A percentile compares a stretch with the other conserved stretches of the same genome.
These are phyloP conservation scores for Cadophora sp. DNA, from an alignment of 2,329 filamentous ascomycete genomes.

Conservation along the genomic window DNA sequence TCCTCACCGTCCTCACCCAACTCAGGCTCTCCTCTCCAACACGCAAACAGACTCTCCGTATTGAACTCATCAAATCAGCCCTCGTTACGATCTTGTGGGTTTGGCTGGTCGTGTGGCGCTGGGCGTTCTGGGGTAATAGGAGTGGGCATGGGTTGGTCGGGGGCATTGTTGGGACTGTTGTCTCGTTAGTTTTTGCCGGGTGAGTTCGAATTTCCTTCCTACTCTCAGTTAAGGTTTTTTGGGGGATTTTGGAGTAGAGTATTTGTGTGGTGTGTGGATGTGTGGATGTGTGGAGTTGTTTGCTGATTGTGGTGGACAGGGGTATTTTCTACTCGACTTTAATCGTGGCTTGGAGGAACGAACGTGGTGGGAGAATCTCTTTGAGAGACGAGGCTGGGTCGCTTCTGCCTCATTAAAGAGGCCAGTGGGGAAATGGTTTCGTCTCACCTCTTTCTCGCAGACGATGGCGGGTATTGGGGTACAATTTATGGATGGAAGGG, in stretches of 20 bases:
- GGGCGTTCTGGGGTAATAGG: background rate
- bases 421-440: no score
- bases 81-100: constrained; percentile 8
- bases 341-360: constrained; percentile 8
- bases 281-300: background rate
- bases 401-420: constrained; percentile 6
- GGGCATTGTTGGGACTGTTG: constrained; percentile 4
- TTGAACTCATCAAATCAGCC: constrained; percentile 10
- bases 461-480: no score
- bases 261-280: no score
- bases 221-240: background rate
- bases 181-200: constrained; percentile 1
- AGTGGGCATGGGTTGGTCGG: background rate
- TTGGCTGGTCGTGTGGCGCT: constrained; percentile 1
- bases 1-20: constrained; percentile 11
- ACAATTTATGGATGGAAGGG: no score
- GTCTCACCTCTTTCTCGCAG: no score
- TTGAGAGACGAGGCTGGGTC: constrained; percentile 16
- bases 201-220: background rate
- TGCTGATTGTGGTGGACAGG: background rate
- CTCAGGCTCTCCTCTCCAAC: constrained; percentile 15
- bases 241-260: no score
- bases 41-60: constrained; percentile 11
- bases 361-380: constrained; percentile 10
- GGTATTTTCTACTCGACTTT: constrained; percentile 14